Base-by-base conservation (phyloP, 495 filamentous ascomycete species). In the Hypoxylon fragiforme region DNA sequence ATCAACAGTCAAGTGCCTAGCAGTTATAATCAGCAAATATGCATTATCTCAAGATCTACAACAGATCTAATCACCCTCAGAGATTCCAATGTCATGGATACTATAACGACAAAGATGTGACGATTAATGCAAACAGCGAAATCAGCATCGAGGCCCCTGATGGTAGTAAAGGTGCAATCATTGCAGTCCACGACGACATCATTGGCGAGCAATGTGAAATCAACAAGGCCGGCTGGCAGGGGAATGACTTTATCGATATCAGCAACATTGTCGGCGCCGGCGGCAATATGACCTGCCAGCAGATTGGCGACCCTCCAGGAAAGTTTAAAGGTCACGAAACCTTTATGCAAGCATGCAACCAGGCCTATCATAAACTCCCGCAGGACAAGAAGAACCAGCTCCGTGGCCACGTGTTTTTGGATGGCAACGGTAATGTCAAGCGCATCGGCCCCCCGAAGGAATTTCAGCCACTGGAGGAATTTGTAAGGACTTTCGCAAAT, bases 131-230 rank as follows among this genome's bases (percentile, higher is more conserved):
- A 1, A 51, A 63, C 20, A 35, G 50, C 7, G 49, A 62, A 43
- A 31, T 57, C 1, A 56, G 49, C 15, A 57, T 73, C 21, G 35
- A 54, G 34, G 71, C 70, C 11, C 57, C 70, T 2, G 66, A 74
- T 46, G 55, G 57, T 15, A 54, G 65, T 15, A 68, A 63, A 0
- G 71, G 71, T 7, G 71, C 69, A 20, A 71, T 71, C 35, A 70
- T 72, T 36, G 71, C 72, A 14, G 48, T 72, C 3, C 72, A 75
- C 34, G 72, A 73, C 38, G 70, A 68, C 20, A 52, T 58, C 22
- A 69, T 72, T 24, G 66, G 72, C 16, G 72, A 75, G 38, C 72
- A 75, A 56, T 72, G 69, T 12, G 71, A 75, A 44, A 71, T 72
- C 34, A 75, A 68, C 31, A 73, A 72, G 44, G 39, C 61, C 30